Evolutionary conservation across 1,284 basidiomycete species (phyloP).

Genomic region (Hypsizygus ulmarius): DNA sequence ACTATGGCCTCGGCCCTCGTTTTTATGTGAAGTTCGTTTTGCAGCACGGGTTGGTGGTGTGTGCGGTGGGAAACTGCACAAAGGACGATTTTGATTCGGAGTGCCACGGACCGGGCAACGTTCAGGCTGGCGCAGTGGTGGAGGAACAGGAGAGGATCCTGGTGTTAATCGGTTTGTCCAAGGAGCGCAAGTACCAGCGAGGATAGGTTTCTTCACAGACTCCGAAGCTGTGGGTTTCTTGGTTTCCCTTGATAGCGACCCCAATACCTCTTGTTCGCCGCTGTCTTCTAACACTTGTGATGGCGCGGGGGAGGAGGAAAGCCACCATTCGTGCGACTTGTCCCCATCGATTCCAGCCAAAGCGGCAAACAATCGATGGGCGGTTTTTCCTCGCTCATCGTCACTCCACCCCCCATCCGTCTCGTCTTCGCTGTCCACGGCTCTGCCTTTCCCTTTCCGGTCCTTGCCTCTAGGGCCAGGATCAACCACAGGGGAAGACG

Average conservation of each 20-base stretch:
- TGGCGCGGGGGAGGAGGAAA: conserved; percentile 24
- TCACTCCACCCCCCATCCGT: conserved; percentile 41
- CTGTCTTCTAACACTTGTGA: conserved; percentile 1
- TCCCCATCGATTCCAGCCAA: conserved; percentile 30
- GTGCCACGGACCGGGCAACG: not conserved
- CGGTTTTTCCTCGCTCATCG: conserved; percentile 47
- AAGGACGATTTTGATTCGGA: not conserved
- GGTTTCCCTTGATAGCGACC: conserved; percentile 12
- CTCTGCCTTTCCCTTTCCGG: conserved; percentile 21
- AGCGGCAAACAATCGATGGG: conserved; percentile 47
- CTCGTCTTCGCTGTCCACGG: conserved; percentile 38
- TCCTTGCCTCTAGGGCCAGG: conserved; percentile 11
- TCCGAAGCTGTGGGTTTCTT: not conserved
- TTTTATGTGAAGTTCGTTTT: not conserved
- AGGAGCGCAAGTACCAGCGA: conserved; percentile 8
- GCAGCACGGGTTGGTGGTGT: conserved; percentile 4
- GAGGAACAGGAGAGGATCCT: conserved; percentile 12
- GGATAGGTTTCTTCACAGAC: not conserved
- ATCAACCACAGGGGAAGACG: not conserved
- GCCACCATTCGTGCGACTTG: conserved; percentile 30
- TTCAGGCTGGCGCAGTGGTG: not conserved
- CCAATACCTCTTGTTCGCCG: not conserved
- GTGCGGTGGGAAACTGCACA: not conserved
- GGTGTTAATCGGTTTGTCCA: conserved; percentile 14
- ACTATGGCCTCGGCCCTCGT: conserved; percentile 6